Evolutionary conservation across 2,329 filamentous ascomycete species (phyloP), one percentile per base, ranked within the genome.

Genomic region (Fusarium dimerum): DNA sequence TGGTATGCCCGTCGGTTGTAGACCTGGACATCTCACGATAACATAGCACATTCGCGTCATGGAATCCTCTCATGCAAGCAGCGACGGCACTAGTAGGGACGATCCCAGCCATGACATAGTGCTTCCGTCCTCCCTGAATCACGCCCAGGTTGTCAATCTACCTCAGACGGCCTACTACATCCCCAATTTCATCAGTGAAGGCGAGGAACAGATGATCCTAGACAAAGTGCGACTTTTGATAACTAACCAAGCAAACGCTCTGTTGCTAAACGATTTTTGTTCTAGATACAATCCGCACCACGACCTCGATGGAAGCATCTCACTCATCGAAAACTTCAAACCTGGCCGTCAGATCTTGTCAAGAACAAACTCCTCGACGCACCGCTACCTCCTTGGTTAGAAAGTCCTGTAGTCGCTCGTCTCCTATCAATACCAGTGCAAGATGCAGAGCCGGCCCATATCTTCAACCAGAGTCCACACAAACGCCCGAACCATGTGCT

Each of bases 261-360:
- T 40, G 20, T 48, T 30, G 48, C 63, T 66, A 40, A 65, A 59
- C 38, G 43, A n/a, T 29, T 45, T 34, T 26, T 43, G 29, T 38
- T 44, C 48, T 62, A 78, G 80, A 82, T 88, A 62, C 75, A 77
- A 47, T 77, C 82, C 42, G 85, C 85, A 1, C 88, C 89, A 26
- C 86, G 85, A 57, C 87, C 89, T 26, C 82, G 86, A 68, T 99
- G 94, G 93, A 92, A 90, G 56, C 81, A 88, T 45, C 86, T 99
- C 50, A 85, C 88, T n/a, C 90, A 92, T 70, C 89, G 94, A 50
- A 87, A 93, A 40, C 83, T 99, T 1, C 92, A 97, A 78, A 90
- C 90, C 1, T 91, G 92, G 81, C 94, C 93, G 2, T 94, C 90
- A 3, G 84, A 90, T 51, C 83, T 97, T 10, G 87, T 90, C 36